These are phyloP conservation scores for Stagonosporopsis vannaccii DNA, from an alignment of 2,329 filamentous ascomycete species.

Conservation along the genomic window DNA sequence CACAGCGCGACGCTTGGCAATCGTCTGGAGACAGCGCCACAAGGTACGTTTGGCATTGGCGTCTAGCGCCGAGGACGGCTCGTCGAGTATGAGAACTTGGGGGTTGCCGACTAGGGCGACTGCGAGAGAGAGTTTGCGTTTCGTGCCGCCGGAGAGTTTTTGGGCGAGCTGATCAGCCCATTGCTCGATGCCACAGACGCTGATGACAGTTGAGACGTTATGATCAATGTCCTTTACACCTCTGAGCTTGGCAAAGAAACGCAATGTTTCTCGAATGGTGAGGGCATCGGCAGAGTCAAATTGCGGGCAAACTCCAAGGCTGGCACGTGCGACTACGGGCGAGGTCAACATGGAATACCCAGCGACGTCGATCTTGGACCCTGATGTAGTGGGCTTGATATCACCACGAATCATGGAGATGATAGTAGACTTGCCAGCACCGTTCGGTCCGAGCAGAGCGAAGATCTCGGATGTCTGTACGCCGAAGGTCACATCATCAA, in stretches of 20 bases:
- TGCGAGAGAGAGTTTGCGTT: constrained; percentile 85
- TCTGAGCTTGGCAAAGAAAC: constrained; percentile 83
- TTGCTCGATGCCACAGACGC: constrained; percentile 75
- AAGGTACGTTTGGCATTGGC: constrained; percentile 84
- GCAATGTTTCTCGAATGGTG: constrained; percentile 83
- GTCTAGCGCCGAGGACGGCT: constrained; percentile 85
- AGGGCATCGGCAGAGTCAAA: constrained; percentile 80
- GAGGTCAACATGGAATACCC: constrained; percentile 70
- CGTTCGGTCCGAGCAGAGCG: constrained; percentile 86
- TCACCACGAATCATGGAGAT: constrained; percentile 88
- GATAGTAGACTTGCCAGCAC: constrained; percentile 87
- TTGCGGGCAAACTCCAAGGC: constrained; percentile 85
- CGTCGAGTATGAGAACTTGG: constrained; percentile 85
- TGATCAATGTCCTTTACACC: constrained; percentile 76
- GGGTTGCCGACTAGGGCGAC: constrained; percentile 93
- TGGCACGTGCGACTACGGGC: constrained; percentile 70
- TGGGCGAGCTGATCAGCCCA: constrained; percentile 77
- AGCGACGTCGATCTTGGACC: constrained; percentile 79
- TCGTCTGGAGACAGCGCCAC: constrained; percentile 87
- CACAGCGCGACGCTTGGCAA: constrained; percentile 79
- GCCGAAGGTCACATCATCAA: constrained; percentile 84
- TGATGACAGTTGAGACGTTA: constrained; percentile 78
- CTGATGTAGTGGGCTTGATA: constrained; percentile 69
- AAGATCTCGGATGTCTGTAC: constrained; percentile 82
- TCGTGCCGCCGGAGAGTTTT: constrained; percentile 85